Conservation (phyloP, 192 early-diverging fungal species). For the Entophlyctis luteolus region DNA sequence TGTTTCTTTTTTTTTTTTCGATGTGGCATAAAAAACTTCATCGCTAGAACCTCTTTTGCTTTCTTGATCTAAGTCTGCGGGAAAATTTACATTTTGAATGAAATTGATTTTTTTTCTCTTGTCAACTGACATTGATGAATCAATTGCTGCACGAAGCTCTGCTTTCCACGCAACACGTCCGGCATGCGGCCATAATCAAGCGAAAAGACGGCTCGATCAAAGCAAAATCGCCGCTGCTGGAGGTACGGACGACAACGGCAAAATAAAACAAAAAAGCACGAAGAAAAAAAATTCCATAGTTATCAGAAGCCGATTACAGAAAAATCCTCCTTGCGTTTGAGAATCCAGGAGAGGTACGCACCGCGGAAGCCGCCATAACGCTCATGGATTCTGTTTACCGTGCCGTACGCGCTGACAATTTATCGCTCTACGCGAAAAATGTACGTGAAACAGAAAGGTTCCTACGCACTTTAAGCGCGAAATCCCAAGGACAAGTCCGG, state of each 20-base stretch:
- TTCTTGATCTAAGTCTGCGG: too few relatives aligned
- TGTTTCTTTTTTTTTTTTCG: too few relatives aligned
- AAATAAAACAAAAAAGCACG: not conserved
- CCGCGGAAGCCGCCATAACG: constrained; percentile 37
- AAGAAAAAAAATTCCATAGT: constrained; percentile 3
- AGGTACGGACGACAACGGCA: constrained; percentile 4
- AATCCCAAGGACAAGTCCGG: constrained; percentile 39
- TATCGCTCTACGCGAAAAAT: constrained; percentile 53
- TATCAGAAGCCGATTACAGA: constrained; percentile 30
- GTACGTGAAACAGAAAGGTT: constrained; percentile 15
- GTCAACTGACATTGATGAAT: not conserved
- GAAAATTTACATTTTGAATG: not conserved
- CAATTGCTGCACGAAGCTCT: constrained; percentile 50
- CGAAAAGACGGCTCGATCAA: constrained; percentile 52
- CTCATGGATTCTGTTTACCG: constrained; percentile 43
- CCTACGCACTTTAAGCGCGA: not conserved
- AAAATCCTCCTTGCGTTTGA: constrained; percentile 46
- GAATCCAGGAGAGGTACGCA: constrained; percentile 44
- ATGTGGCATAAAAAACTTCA: too few relatives aligned
- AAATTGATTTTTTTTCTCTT: not conserved
- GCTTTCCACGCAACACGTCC: constrained; percentile 43
- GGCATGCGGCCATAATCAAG: constrained; percentile 49
- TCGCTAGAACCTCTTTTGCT: too few relatives aligned
- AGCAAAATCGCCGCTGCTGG: constrained; percentile 46
- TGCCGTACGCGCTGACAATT: constrained; percentile 43